Base-by-base conservation (phyloP, 1,284 basidiomycete genomes). In the Filobasidium uniguttulatum region DNA sequence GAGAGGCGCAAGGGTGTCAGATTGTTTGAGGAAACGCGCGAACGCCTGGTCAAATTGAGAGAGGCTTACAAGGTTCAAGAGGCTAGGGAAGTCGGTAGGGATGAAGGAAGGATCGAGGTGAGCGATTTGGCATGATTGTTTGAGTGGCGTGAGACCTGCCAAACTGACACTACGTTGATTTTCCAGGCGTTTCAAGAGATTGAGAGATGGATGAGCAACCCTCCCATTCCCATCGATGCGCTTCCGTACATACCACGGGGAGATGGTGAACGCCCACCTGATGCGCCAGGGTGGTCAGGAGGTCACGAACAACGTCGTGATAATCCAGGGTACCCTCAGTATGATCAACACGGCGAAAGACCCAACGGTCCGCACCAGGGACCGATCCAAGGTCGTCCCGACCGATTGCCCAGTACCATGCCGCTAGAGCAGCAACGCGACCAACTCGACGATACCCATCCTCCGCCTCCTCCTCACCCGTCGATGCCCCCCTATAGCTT, bases 141-240 rank as follows among this genome's bases (percentile, higher is more conserved):
- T 26, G 23, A 2, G 12, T 19, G 19, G 20, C n/a, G 3, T 22
- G 15, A 47, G 19, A 31, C 9, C 19, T 3, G 7, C 25, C 46
- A 28, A 22, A 49, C 58, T 58, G 47, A 58, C 34, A 6, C 33
- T 35, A 20, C 22, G n/a, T n/a, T n/a, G 6, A 26, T 31, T 17
- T 9, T n/a, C 37, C 44, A 66, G 63, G 65, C 65, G 30, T 69
- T 62, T 57, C 56, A 65, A 50, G 65, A 66, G 51, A 64, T 64
- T 9, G 64, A 62, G 54, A 52, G 62, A 41, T 68, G 63, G 65
- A 64, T 67, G 62, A 54, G 47, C 22, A 54, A 55, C 5, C 65
- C 64, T 8, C 65, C 64, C 8, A 63, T 66, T 30, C 64, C 64
- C 2, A 54, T 64, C 48, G 62, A 65, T 2, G 64, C 63, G 1